Base-by-base conservation (phyloP, 495 filamentous ascomycete species). In the Xylaria nigripes region DNA sequence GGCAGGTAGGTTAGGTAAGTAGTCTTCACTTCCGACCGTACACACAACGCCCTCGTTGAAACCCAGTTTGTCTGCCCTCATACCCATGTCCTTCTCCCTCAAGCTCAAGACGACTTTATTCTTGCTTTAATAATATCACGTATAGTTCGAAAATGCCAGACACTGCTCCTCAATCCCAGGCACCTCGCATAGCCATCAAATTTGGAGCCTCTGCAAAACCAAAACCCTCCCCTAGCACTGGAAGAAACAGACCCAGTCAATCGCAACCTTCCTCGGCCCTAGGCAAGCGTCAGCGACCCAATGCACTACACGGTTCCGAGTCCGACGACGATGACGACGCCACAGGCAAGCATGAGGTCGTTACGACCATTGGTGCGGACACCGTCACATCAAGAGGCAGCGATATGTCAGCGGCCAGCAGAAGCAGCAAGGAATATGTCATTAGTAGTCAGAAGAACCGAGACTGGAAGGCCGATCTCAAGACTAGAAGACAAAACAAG, bases 391-490 rank as follows among this genome's bases (percentile, higher is more conserved):
- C 53, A 18, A 42, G 22, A 15, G 13, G 22, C n/a, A 25, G 21
- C 27, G 46, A 55, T 18, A 8, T 21, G 6, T 16, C 57, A 16
- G 51, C 51, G 9, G 21, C 50, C 16, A 68, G 61, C 48, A 57
- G 51, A 34, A 51, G 53, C 19, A 54, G 50, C 42, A 50, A 55
- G 7, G 40, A 50, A 45, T 69, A 87, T 22, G 76, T 88, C 22
- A 93, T 93, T 49, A 74, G 74, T 12, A 77, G 77, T 12, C 75
- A 83, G 52, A 77, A 76, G 65, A 87, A 86, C 64, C 81, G 84
- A 46, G 82, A 90, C 63, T 89, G 86, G 86, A 81, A 82, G 61
- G 83, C 83, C 52, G 78, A 83, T 55, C 68, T 75, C 45, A 70
- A 70, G 43, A 72, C 72, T 48, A 80, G 78, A 48, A 73, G 74